Evolutionary conservation across 371 early-diverging fungal species (phyloP).

Genomic region (Massospora cicadina): DNA sequence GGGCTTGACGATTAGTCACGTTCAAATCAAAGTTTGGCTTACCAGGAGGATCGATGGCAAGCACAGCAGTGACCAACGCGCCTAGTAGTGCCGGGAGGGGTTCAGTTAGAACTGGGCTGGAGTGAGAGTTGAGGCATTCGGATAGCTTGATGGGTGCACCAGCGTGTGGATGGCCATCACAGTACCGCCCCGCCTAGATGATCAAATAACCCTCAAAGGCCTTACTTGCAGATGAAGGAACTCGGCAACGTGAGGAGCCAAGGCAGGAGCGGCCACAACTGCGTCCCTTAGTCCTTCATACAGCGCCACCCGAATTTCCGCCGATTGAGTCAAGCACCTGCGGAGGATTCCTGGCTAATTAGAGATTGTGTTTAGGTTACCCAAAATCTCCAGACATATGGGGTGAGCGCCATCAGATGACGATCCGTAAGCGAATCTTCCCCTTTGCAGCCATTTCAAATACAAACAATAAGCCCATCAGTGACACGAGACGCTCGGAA

Average conservation of each 20-base stretch:
- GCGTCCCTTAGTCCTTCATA: neutral
- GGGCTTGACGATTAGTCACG: neutral
- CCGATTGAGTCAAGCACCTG: neutral
- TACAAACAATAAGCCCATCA: neutral
- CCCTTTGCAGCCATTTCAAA: neutral
- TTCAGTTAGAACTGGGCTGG: neutral
- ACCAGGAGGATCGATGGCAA: neutral
- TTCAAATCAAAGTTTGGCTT: neutral
- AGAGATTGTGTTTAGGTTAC: neutral
- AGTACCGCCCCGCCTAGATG: neutral
- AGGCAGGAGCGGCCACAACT: neutral
- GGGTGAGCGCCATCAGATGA: neutral
- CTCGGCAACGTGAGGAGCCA: neutral
- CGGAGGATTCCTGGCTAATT: neutral
- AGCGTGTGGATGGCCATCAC: neutral
- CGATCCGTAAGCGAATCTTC: neutral
- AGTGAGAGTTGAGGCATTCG: neutral
- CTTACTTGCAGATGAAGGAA: neutral
- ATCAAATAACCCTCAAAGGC: no score
- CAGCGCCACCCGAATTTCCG: neutral
- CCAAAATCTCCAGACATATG: conserved; percentile 8
- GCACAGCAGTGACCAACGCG: neutral
- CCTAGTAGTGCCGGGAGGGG: neutral
- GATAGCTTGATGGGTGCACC: neutral
- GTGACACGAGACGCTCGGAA: neutral